Evolutionary conservation across 257 asterid species (phyloP).

Genomic region (Ilex asprella): DNA sequence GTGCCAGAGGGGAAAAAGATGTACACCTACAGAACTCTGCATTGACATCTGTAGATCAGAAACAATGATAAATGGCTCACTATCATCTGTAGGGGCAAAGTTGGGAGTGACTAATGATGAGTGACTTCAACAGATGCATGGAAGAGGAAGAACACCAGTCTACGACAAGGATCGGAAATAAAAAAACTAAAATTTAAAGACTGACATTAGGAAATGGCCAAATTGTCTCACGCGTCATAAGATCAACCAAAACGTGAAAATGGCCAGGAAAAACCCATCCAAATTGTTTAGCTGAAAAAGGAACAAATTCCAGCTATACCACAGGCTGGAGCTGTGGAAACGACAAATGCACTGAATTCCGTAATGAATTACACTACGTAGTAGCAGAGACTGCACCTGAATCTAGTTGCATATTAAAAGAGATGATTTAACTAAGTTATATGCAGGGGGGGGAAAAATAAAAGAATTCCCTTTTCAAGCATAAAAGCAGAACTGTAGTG

Average conservation of each 20-base stretch:
- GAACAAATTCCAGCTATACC: conserved; percentile 48
- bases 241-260: conserved; percentile 14
- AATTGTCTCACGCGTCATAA: conserved; percentile 20
- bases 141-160: conserved; percentile 14
- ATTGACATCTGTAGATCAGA: conserved; percentile 41
- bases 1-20: conserved; percentile 14
- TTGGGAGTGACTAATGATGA: conserved; percentile 34
- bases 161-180: conserved; percentile 12
- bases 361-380: neutral
- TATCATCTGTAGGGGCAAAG: conserved; percentile 18
- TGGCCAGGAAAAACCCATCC: conserved; percentile 12
- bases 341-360: conserved; percentile 9
- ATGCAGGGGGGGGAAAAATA: no score
- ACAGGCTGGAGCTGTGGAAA: conserved; percentile 42
- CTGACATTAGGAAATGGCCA: conserved; percentile 10
- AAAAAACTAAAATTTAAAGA: neutral
- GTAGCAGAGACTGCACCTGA: neutral
- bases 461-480: no score
- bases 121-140: conserved; percentile 29
- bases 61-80: conserved; percentile 30
- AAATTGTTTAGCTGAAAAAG: conserved; percentile 28
- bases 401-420: neutral
- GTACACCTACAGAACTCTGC: conserved; percentile 29
- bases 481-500: no score
- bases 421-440: neutral